Base-by-base conservation (phyloP, 169 alveolate genomes). In the Plasmodium vivax region DNA sequence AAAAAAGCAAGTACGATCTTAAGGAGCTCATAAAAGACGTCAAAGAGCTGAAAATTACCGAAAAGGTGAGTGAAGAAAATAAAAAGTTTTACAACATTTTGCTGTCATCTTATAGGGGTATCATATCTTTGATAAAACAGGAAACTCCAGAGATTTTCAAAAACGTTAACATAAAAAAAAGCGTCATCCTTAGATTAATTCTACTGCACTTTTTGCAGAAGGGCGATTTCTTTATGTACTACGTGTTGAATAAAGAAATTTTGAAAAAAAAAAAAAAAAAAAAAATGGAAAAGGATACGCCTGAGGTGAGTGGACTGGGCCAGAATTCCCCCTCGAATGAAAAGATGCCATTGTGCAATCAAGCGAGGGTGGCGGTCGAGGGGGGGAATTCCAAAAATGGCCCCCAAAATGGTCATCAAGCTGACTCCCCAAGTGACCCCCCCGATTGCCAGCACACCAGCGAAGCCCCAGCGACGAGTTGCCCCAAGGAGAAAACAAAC, bases 161-260 rank as follows among this genome's bases (percentile, higher is more conserved):
- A 54, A 38, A 85, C 54, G 45, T 85, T 32, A 36, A 85, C 30
- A 85, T 85, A 75, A 85, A 85, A 51, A 85, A 77, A 36, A 56
- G 30, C 45, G 79, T 85, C 19, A 77, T 85, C 71, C 85, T 85
- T 74, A 85, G 85, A 77, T 85, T 85, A 85, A 85, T 85, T 54
- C 82, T 85, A 41, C 41, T 85, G n/a, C 93, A 85, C 68, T 85
- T 85, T 71, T 77, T 85, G n/a, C 93, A 85, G n/a, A 85, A 77
- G 75, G 93, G 93, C n/a, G 93, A 85, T 77, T 85, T 85, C 32
- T 85, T 85, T 30, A 85, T 85, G 93, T 85, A 85, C 72, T 85
- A 75, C 38, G 85, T 85, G 27, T 77, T 85, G 16, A 85, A 85
- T 85, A 85, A 77, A 34, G 93, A 85, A 85, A 85, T 85, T 85